Evolutionary conservation across 23 red algal genomes (phyloP), one percentile per base, ranked within the genome.

Genomic region (Gracilaria domingensis): DNA sequence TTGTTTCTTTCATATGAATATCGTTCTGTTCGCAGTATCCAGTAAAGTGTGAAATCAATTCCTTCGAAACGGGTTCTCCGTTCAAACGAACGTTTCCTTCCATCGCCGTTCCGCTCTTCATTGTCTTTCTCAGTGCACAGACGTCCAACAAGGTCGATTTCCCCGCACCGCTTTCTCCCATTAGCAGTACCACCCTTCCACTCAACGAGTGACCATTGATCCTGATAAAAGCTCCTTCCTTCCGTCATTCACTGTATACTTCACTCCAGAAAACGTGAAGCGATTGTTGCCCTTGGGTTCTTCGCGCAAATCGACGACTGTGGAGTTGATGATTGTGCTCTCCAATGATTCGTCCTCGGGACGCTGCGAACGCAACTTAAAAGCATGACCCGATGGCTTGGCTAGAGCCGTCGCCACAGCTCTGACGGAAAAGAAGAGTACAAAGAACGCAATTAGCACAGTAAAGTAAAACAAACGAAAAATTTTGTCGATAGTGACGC

Each of bases 11-110:
- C n/a, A 95, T 66, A 81, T 98, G 96, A n/a, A 98, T 55, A 66
- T 98, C 96, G 39, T 39, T 81, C 84, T 98, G 96, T 66, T 98
- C 96, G 14, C 95, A 94, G 72, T 98, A 98, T 25, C 96, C 96
- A 16, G 90, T 81, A 9, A 90, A 82, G 26, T 87, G 76, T 23
- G 84, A 69, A 25, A 98, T 58, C 47, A 38, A 55, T n/a, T 82
- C 50, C 35, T 96, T 78, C 24, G 62, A 35, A 23, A 91, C 39
- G 20, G 64, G 23, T 28, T 44, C 79, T 40, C 89, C 79, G 70
- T 98, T 95, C 34, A 95, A 37, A n/a, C 77, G 83, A 8, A 98
- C 80, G 25, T 93, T 83, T 25, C 96, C 96, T 29, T 44, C 35
- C 1, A 77, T 32, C 20, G 70, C 23, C 0, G 75, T 79, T 47